Base-by-base conservation (phyloP, 805 yeast species). In the Ogataea trehalophila region DNA sequence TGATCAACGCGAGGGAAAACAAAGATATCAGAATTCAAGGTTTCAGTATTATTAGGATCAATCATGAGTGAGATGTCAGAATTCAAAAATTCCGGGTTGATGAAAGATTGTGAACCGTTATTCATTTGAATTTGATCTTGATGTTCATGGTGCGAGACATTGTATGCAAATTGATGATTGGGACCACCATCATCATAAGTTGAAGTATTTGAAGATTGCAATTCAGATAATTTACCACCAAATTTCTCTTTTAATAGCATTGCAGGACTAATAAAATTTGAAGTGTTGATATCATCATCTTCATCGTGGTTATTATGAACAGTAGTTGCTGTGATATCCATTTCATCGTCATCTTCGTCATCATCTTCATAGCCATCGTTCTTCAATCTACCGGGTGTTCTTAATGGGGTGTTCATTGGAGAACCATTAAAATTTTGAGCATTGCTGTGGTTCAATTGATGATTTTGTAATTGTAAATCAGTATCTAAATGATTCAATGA, bases 401-500 rank as follows among this genome's bases (percentile, higher is more conserved):
- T 42, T 39, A 63, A 42, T 4, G 65, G 64, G 2, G 66, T 62
- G 37, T 54, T 49, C 41, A 54, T 26, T 8, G 67, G 66, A 26
- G 66, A 59, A 1, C 55, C 61, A 18, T 22, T 41, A 38, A 43
- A 43, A 9, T 35, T 37, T 18, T 44, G 50, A 26, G 37, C 13
- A 23, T 40, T 34, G 18, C 23, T 42, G 41, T 5, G 49, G 43
- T 23, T 49, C 14, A 13, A 52, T 40, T 51, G 52, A 39, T 52
- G 51, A 18, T 48, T 52, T 37, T 59, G 65, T 34, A 64, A 33
- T 36, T 61, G 62, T 33, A 63, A 49, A 52, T 65, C 69, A 2
- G 62, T 53, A 51, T 65, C 68, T 33, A 65, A 50, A 50, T 65
- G 69, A 33, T 59, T 47, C 41, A 65, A 48, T 9, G 64, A 57